Evolutionary conservation across 345 rosid genomes (phyloP).

Genomic region (Salix brachista): DNA sequence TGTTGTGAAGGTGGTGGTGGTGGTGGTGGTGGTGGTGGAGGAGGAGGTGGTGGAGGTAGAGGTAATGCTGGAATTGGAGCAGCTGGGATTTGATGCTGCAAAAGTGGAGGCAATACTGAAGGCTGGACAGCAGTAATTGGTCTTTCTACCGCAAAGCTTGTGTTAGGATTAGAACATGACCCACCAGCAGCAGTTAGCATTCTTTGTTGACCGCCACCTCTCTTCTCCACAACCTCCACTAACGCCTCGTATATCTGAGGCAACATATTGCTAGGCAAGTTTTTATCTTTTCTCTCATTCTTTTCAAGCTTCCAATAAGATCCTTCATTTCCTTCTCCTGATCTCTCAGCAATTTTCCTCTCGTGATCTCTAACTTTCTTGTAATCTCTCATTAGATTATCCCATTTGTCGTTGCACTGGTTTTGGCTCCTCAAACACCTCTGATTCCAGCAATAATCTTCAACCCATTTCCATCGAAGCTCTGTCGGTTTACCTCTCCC

Average conservation of each 20-base stretch:
- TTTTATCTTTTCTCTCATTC: conserved; percentile 70
- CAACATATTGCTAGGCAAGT: conserved; percentile 73
- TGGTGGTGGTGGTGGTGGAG: too few species aligned
- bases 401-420: conserved; percentile 98
- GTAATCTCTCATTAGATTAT: conserved; percentile 93
- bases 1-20: conserved; percentile 27
- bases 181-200: conserved; percentile 8
- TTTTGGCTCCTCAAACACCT: conserved; percentile 81
- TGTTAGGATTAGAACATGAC: conserved; percentile 14
- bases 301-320: conserved; percentile 86
- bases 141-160: conserved; percentile 17
- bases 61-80: conserved; percentile 28
- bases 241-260: conserved; percentile 62
- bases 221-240: conserved; percentile 64
- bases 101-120: conserved; percentile 25
- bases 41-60: conserved; percentile 28
- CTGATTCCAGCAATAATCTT: conserved; percentile 77
- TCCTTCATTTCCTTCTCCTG: conserved; percentile 7
- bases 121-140: conserved; percentile 22
- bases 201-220: conserved; percentile 24
- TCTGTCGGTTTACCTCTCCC: conserved; percentile 54
- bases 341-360: conserved; percentile 28
- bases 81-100: conserved; percentile 34
- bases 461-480: conserved; percentile 96
- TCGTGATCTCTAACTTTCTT: conserved; percentile 80